phyloP scores from a whole-genome alignment of 2,329 filamentous ascomycete species.

The Sporothrix curviconia region DNA sequence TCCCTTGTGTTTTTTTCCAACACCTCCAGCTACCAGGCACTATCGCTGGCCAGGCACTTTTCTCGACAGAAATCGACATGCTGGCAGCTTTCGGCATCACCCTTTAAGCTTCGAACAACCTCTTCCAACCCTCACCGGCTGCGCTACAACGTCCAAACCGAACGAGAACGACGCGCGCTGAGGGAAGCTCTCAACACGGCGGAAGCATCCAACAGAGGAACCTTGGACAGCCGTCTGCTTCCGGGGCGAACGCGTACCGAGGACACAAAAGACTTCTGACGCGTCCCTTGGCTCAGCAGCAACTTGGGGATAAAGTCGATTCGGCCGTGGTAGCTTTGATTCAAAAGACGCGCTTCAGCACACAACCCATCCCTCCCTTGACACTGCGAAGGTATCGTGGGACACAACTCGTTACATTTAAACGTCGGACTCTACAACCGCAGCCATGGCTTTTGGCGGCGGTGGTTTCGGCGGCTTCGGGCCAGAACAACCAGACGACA shows the following conservation, averaged over 20 bases:
- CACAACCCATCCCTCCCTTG: not conserved
- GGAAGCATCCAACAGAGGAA: too few species aligned
- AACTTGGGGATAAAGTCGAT: not conserved
- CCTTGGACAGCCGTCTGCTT: too few species aligned
- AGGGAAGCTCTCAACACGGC: too few species aligned
- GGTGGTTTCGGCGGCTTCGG: slow-evolving; percentile 54
- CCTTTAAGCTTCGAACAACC: not conserved
- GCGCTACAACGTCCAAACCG: not conserved
- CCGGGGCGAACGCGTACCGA: too few species aligned
- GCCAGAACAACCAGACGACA: slow-evolving; percentile 45
- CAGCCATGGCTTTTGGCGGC: slow-evolving; percentile 48
- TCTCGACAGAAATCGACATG: not conserved
- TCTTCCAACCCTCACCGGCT: not conserved
- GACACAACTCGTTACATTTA: not conserved
- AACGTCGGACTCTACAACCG: not conserved
- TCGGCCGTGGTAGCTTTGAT: too few species aligned
- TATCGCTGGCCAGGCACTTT: not conserved
- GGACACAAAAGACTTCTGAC: too few species aligned
- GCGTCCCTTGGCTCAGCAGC: not conserved
- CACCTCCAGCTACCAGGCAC: not conserved
- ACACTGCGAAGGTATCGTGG: not conserved
- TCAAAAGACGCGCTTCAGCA: not conserved
- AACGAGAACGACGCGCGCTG: not conserved
- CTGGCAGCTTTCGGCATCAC: not conserved
- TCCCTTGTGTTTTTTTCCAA: not conserved